Percentiles rank a stretch among this genome's conserved stretches.
phyloP scores from a whole-genome alignment of 2,329 filamentous ascomycete species.

The Grosmannia penicillata region DNA sequence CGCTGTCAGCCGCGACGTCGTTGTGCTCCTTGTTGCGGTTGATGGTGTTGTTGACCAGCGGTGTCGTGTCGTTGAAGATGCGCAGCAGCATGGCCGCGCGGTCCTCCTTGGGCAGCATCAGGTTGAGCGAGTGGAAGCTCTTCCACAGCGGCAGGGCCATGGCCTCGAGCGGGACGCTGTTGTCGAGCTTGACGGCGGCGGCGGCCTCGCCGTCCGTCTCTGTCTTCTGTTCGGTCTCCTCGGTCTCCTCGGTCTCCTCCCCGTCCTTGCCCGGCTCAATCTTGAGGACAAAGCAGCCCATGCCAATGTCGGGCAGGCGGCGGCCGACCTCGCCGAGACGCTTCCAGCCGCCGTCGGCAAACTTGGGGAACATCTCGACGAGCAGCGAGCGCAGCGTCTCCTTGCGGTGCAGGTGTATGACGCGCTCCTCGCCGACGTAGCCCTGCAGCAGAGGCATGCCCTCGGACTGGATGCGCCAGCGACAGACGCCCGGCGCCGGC shows the following conservation, averaged over 20 bases:
- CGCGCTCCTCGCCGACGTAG: conserved; percentile 67
- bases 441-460: conserved; percentile 82
- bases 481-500: conserved; percentile 71
- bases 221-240: conserved; percentile 15
- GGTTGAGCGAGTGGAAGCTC: conserved; percentile 78
- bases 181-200: background rate
- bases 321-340: conserved; percentile 78
- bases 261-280: conserved; percentile 43
- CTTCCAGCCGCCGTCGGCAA: conserved; percentile 59
- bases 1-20: conserved; percentile 3
- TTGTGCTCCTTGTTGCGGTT: conserved; percentile 25
- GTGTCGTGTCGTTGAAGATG: conserved; percentile 78
- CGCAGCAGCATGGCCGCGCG: conserved; percentile 81
- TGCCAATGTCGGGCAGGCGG: conserved; percentile 60
- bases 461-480: conserved; percentile 92
- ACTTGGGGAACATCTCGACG: conserved; percentile 92
- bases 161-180: conserved; percentile 36
- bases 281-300: conserved; percentile 85
- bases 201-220: conserved; percentile 17
- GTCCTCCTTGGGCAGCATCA: conserved; percentile 98
- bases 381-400: conserved; percentile 70
- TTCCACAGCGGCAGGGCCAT: conserved; percentile 92
- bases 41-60: conserved; percentile 57
- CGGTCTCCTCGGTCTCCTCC: background rate
- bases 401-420: conserved; percentile 61